Evolutionary conservation across 306 rosid genomes (phyloP).

Genomic region (Prunus salicina): DNA sequence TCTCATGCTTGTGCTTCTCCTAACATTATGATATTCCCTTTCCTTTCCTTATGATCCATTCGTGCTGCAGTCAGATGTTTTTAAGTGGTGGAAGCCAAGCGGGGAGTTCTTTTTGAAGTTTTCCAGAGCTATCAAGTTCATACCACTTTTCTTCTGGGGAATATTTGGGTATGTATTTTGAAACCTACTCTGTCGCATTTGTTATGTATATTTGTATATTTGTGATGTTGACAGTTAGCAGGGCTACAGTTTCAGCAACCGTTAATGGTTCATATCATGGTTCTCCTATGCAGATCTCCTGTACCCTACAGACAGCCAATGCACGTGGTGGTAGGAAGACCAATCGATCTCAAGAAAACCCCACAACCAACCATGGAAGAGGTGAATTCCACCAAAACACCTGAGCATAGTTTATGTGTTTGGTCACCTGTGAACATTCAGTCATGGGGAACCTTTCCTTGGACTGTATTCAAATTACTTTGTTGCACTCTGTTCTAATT

Average conservation of each 20-base stretch:
- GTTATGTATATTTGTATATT: background rate
- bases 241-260: background rate
- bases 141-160: constrained; percentile 86
- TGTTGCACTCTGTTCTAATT: background rate
- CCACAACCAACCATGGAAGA: constrained; percentile 68
- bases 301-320: constrained; percentile 64
- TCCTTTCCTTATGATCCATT: background rate
- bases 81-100: constrained; percentile 88
- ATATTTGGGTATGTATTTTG: constrained; percentile 67
- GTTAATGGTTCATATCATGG: background rate
- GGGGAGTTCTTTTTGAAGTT: constrained; percentile 62
- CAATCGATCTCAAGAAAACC: constrained; percentile 64
- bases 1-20: background rate
- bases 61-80: constrained; percentile 60
- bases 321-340: constrained; percentile 86
- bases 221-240: background rate
- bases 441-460: background rate
- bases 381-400: constrained; percentile 21
- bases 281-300: constrained; percentile 59
- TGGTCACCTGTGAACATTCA: background rate
- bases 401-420: background rate
- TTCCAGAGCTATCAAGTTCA: constrained; percentile 73
- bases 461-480: background rate
- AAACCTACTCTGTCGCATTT: background rate
- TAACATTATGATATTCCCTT: background rate